These are phyloP conservation scores for Candida ficus DNA, from an alignment of 805 yeast genomes.

Conservation along the genomic window DNA sequence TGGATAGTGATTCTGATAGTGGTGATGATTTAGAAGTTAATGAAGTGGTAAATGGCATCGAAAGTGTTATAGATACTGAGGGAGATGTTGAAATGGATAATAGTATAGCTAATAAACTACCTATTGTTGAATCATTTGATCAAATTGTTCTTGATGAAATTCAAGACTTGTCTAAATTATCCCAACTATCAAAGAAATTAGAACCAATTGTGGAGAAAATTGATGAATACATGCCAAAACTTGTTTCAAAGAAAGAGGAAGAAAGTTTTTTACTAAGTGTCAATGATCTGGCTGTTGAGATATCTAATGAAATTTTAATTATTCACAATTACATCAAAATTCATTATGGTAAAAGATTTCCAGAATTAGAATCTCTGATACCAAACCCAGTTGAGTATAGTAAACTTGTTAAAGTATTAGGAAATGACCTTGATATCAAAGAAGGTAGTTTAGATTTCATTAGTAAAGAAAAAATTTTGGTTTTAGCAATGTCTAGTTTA, in stretches of 20 bases:
- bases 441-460: slow-evolving; percentile 31
- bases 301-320: slow-evolving; percentile 47
- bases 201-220: slow-evolving; percentile 15
- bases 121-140: slow-evolving; percentile 4
- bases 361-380: slow-evolving; percentile 63
- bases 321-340: slow-evolving; percentile 45
- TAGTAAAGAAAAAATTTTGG: slow-evolving; percentile 61
- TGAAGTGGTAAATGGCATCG: slow-evolving; percentile 4
- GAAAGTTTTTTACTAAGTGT: slow-evolving; percentile 46
- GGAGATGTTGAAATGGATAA: slow-evolving; percentile 1
- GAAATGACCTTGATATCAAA: slow-evolving; percentile 37
- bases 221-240: slow-evolving; percentile 13
- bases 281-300: slow-evolving; percentile 49
- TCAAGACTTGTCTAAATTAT: slow-evolving; percentile 12
- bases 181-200: slow-evolving; percentile 12
- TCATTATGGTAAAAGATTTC: slow-evolving; percentile 57
- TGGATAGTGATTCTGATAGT: slow-evolving; percentile 23
- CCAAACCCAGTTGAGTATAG: slow-evolving; percentile 61
- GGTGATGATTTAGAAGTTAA: slow-evolving; percentile 1
- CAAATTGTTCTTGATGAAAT: slow-evolving; percentile 9
- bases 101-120: neutral
- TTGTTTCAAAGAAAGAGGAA: slow-evolving; percentile 29
- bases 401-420: slow-evolving; percentile 43
- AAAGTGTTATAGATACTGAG: slow-evolving; percentile 5
- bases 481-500: slow-evolving; percentile 69